These are phyloP conservation scores for Aspergillus sp. DNA, from an alignment of 2,329 filamentous ascomycete species.

Conservation along the genomic window DNA sequence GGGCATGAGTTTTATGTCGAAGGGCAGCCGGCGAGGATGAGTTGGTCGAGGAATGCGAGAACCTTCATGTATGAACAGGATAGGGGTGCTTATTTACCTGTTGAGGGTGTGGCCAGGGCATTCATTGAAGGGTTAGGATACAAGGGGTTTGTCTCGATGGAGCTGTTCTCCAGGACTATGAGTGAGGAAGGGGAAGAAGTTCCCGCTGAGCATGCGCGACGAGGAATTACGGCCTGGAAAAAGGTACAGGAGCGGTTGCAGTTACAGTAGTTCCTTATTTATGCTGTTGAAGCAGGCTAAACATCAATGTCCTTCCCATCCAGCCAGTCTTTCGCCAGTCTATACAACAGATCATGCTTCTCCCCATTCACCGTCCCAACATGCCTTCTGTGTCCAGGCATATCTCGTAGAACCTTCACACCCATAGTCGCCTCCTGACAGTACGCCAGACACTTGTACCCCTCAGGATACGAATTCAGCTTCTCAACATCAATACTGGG, in stretches of 20 bases:
- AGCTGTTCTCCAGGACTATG: too few relatives aligned
- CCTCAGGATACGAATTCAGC: conserved; percentile 42
- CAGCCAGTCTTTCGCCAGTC: conserved; percentile 46
- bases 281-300: not conserved
- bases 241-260: too few relatives aligned
- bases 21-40: conserved; percentile 66
- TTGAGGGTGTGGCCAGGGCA: conserved; percentile 26
- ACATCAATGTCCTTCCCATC: conserved; percentile 38
- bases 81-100: conserved; percentile 66
- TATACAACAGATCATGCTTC: conserved; percentile 50
- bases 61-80: conserved; percentile 65
- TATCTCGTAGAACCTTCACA: conserved; percentile 44
- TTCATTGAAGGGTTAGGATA: too few relatives aligned
- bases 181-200: too few relatives aligned
- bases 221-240: too few relatives aligned
- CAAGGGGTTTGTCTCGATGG: too few relatives aligned
- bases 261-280: too few relatives aligned
- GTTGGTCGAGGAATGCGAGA: conserved; percentile 74
- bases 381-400: conserved; percentile 47
- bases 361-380: conserved; percentile 35
- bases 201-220: too few relatives aligned
- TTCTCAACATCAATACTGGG: conserved; percentile 44
- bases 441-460: conserved; percentile 47
- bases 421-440: conserved; percentile 50
- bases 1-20: conserved; percentile 60